A percentile compares a stretch with the other conserved stretches of the same genome.
These are phyloP conservation scores for Macrophomina pseudophaseolina DNA, from an alignment of 2,329 filamentous ascomycete species.

Conservation along the genomic window DNA sequence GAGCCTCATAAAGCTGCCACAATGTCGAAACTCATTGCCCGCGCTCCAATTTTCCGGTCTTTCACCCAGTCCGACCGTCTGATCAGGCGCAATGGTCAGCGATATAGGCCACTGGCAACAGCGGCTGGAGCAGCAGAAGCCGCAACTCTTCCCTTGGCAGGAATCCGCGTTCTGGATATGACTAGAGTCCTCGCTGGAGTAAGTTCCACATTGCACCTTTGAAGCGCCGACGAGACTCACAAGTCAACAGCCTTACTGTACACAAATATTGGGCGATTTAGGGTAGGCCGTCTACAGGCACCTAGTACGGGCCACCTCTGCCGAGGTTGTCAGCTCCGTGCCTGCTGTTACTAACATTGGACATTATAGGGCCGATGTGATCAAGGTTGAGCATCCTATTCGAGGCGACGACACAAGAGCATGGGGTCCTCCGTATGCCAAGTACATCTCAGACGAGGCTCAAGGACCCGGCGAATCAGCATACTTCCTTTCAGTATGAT, in stretches of 20 bases:
- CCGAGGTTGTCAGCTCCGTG: slow-evolving; percentile 34
- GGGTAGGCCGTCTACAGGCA: slow-evolving; percentile 66
- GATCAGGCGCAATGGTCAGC: slow-evolving; percentile 6
- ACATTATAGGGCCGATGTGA: slow-evolving; percentile 78
- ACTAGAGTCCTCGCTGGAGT: slow-evolving; percentile 94
- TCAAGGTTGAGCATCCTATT: slow-evolving; percentile 94
- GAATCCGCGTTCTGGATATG: slow-evolving; percentile 92
- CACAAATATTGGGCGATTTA: slow-evolving; percentile 93
- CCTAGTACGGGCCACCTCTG: slow-evolving; percentile 42
- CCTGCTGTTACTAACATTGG: slow-evolving; percentile 27
- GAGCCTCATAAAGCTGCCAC: not conserved
- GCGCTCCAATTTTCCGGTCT: not conserved
- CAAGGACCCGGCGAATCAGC: slow-evolving; percentile 85
- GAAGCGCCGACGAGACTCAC: not conserved
- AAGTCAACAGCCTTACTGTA: slow-evolving; percentile 83
- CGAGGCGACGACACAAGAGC: slow-evolving; percentile 92
- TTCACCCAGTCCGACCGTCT: not conserved
- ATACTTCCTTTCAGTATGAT: slow-evolving; percentile 85
- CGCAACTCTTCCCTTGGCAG: slow-evolving; percentile 72
- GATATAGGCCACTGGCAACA: slow-evolving; percentile 10
- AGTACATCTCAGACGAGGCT: slow-evolving; percentile 66
- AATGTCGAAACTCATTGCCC: slow-evolving; percentile 10
- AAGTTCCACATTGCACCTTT: slow-evolving; percentile 41
- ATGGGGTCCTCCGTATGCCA: slow-evolving; percentile 94
- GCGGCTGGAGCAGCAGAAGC: slow-evolving; percentile 31